Percentiles rank a stretch among this genome's conserved stretches.
phyloP scores from a whole-genome alignment of 805 yeast genomes.

The Schwanniomyces sp. region DNA sequence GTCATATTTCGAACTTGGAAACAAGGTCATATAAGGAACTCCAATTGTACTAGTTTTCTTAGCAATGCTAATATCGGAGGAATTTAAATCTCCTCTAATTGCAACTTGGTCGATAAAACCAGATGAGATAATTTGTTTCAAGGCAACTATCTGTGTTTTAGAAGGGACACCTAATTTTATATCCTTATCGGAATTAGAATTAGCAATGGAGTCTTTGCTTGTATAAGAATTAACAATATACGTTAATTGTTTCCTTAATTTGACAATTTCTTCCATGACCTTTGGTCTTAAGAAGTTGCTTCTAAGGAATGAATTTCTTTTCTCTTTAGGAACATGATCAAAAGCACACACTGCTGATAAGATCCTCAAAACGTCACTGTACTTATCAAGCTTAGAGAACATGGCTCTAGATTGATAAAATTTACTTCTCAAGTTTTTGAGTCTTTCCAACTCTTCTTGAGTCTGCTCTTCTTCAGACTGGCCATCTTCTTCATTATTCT shows the following conservation, averaged over 20 bases:
- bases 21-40: conserved; percentile 65
- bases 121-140: conserved; percentile 89
- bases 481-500: conserved; percentile 20
- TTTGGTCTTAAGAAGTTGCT: conserved; percentile 74
- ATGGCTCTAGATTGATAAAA: conserved; percentile 58
- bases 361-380: conserved; percentile 72
- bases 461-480: conserved; percentile 28
- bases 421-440: conserved; percentile 44
- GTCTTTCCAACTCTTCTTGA: conserved; percentile 37
- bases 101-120: conserved; percentile 93
- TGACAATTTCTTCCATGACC: conserved; percentile 79
- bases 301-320: conserved; percentile 46
- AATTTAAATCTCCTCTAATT: conserved; percentile 72
- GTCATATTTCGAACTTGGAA: conserved; percentile 40
- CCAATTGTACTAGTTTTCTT: conserved; percentile 57
- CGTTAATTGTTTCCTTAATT: conserved; percentile 76
- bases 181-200: conserved; percentile 34
- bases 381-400: conserved; percentile 67
- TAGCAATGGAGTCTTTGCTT: conserved; percentile 58
- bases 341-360: conserved; percentile 85
- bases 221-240: conserved; percentile 71
- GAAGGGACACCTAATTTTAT: conserved; percentile 66
- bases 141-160: conserved; percentile 65
- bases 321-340: conserved; percentile 65
- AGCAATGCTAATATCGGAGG: conserved; percentile 59